Conservation (phyloP, 1,284 basidiomycete species). For the Inonotus hispidus region DNA sequence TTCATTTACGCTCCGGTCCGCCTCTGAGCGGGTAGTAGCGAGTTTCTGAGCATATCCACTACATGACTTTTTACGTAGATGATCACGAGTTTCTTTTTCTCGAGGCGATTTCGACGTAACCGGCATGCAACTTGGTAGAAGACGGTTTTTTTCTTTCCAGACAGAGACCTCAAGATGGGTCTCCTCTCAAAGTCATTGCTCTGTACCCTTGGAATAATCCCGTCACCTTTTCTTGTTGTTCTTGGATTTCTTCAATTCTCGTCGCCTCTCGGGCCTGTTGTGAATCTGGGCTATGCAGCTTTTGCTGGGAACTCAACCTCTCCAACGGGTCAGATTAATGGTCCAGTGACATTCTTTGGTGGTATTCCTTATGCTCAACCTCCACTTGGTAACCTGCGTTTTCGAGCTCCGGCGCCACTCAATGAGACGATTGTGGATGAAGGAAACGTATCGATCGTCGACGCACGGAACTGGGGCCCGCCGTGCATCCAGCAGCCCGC, state of each 20-base stretch:
- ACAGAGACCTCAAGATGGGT: not conserved
- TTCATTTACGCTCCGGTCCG: not conserved
- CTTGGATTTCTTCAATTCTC: not conserved
- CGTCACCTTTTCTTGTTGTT: not conserved
- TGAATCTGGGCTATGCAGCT: slow-evolving; percentile 46
- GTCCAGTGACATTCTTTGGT: slow-evolving; percentile 39
- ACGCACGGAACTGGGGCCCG: slow-evolving; percentile 39
- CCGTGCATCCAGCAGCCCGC: slow-evolving; percentile 40
- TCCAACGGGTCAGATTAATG: slow-evolving; percentile 31
- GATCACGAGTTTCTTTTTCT: not conserved
- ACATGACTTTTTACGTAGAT: not conserved
- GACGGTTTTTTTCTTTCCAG: too few relatives aligned
- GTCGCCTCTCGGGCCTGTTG: slow-evolving; percentile 30
- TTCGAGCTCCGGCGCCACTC: slow-evolving; percentile 43
- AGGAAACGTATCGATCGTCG: slow-evolving; percentile 25
- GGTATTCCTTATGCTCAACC: slow-evolving; percentile 53
- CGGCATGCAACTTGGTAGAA: too few relatives aligned
- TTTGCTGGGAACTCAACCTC: slow-evolving; percentile 39
- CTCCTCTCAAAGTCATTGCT: not conserved
- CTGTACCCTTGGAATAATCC: not conserved
- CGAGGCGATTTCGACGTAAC: not conserved
- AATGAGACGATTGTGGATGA: slow-evolving; percentile 30
- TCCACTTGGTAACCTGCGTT: slow-evolving; percentile 45
- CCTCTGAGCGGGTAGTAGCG: not conserved
- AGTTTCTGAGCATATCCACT: not conserved